phyloP scores from a whole-genome alignment of 2,329 filamentous ascomycete genomes.

The Colletotrichum liaoningense region DNA sequence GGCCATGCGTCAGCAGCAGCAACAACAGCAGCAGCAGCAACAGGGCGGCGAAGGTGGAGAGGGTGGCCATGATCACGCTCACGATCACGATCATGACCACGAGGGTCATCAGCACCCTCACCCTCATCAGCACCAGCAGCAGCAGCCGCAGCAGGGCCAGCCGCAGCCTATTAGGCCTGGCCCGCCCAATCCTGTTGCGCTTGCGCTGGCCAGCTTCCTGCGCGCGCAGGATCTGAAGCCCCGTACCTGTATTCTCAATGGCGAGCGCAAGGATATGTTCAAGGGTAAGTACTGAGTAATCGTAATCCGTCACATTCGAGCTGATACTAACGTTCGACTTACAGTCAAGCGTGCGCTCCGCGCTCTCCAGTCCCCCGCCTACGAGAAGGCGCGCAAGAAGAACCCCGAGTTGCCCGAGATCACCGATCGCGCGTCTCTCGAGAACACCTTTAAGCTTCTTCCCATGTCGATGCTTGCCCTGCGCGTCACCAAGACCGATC shows the following conservation, averaged over 20 bases:
- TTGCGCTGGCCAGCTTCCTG: constrained; percentile 91
- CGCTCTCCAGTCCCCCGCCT: constrained; percentile 87
- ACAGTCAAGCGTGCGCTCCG: constrained; percentile 95
- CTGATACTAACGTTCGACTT: neutral
- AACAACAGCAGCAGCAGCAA: constrained; percentile 53
- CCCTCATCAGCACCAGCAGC: constrained; percentile 45
- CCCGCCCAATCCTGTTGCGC: constrained; percentile 87
- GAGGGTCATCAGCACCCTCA: constrained; percentile 31
- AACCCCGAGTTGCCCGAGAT: constrained; percentile 90
- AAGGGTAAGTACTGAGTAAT: constrained; percentile 69
- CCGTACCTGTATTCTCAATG: constrained; percentile 91
- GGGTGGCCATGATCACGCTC: constrained; percentile 44
- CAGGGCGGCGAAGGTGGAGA: constrained; percentile 35
- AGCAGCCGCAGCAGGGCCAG: constrained; percentile 55
- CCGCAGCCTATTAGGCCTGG: constrained; percentile 78
- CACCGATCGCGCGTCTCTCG: constrained; percentile 86
- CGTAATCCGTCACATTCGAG: neutral
- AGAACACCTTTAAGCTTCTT: constrained; percentile 94
- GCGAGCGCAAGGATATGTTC: constrained; percentile 98
- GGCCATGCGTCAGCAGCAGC: constrained; percentile 47
- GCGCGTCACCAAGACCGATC: constrained; percentile 85
- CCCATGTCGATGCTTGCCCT: constrained; percentile 94
- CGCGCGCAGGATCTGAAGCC: constrained; percentile 86
- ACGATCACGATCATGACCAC: constrained; percentile 44
- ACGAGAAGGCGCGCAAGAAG: constrained; percentile 89